Evolutionary conservation across 2,329 filamentous ascomycete species (phyloP), one percentile per base, ranked within the genome.

Genomic region (Aspergillus sp.): DNA sequence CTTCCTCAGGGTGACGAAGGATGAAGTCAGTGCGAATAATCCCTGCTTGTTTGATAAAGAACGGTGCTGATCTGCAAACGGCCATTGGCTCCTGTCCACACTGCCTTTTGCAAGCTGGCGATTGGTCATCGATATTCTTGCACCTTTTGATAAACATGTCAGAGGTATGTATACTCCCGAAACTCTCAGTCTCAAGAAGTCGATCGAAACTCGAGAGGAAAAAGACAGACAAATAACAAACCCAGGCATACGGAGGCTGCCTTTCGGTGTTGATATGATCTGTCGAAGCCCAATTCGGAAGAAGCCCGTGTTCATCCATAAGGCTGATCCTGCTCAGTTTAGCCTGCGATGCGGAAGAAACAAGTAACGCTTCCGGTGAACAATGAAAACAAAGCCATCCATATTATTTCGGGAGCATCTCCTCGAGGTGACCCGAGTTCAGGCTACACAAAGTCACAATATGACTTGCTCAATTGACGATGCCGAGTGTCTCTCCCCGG

Each of bases 21-120:
- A 41, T 41, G 34, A 41, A 41, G 34, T 41, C 34, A 41, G 34
- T 25, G 47, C 28, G 30, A 50, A 45, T 41, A 41, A 61, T 61
- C 64, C 60, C 60, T 62, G 62, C 47, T 56, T 54, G 62, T 59
- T 59, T 66, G 64, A 65, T 67, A 66, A 60, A 66, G 62, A 64
- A 63, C 59, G 31, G 22, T 62, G 64, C 61, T 60, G 64, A 65
- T 65, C 61, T 59, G 55, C 54, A 57, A 61, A 51, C 60, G 49
- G 54, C 54, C 52, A 65, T 54, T 64, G 63, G 63, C 54, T 55
- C 31, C 46, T 45, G 45, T 25, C 54, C 54, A 56, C 46, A 41
- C 49, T 4, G 49, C 38, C 43, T 46, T 51, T 46, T 45, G 28
- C 30, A 9, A 30, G 25, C 13, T 49, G 28, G 19, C 47, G 47